phyloP scores from a whole-genome alignment of 768 basidiomycete genomes.

The Pholiota microspora region DNA sequence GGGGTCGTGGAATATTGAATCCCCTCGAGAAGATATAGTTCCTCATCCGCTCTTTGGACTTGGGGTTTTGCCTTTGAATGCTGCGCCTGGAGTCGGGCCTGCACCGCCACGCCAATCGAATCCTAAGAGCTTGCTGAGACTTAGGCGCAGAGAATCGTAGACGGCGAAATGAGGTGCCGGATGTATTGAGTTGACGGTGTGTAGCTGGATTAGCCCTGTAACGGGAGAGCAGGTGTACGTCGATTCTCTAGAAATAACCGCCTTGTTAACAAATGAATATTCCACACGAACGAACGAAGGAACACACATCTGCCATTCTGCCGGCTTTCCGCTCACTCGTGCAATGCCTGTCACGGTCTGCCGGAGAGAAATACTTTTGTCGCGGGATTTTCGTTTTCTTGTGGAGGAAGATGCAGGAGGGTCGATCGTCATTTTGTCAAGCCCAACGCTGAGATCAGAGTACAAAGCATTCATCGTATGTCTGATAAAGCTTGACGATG shows the following conservation, averaged over 20 bases:
- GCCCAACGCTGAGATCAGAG: slow-evolving; percentile 56
- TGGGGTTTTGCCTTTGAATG: slow-evolving; percentile 14
- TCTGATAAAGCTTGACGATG: slow-evolving; percentile 66
- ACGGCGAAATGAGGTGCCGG: slow-evolving; percentile 74
- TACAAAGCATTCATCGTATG: slow-evolving; percentile 78
- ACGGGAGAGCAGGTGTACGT: slow-evolving; percentile 72
- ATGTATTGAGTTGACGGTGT: slow-evolving; percentile 72
- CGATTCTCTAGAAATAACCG: slow-evolving; percentile 44
- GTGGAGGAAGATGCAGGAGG: slow-evolving; percentile 20
- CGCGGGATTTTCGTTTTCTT: slow-evolving; percentile 31
- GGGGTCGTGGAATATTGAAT: background rate
- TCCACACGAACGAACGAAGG: background rate
- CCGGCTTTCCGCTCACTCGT: slow-evolving; percentile 58
- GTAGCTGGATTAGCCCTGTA: slow-evolving; percentile 61
- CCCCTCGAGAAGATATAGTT: background rate
- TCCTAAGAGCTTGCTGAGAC: slow-evolving; percentile 39
- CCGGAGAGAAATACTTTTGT: slow-evolving; percentile 58
- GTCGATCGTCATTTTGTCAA: slow-evolving; percentile 47
- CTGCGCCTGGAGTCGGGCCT: slow-evolving; percentile 12
- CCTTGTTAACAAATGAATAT: background rate
- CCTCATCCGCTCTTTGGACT: slow-evolving; percentile 1
- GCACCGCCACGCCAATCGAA: slow-evolving; percentile 22
- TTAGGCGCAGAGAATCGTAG: slow-evolving; percentile 55
- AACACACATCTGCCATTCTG: slow-evolving; percentile 77
- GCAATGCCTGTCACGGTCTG: slow-evolving; percentile 55